Conservation (phyloP, 306 rosid species). For the Astragalus glycyphyllos region DNA sequence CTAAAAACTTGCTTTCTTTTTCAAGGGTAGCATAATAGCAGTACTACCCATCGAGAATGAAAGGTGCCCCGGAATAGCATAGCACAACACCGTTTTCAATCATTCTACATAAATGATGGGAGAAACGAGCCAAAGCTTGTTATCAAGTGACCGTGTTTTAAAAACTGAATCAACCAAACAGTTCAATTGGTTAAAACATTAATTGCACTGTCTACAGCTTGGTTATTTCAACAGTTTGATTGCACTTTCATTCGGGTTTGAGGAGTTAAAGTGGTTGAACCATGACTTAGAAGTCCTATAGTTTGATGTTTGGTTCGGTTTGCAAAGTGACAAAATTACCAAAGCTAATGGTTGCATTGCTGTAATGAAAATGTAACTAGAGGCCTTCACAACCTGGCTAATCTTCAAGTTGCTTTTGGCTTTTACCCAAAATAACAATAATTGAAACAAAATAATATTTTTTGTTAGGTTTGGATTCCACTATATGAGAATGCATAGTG, state of each 20-base stretch:
- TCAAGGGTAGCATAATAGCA: constrained; percentile 38
- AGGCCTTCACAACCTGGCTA: constrained; percentile 15
- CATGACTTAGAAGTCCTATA: too few relatives aligned
- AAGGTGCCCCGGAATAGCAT: constrained; percentile 34
- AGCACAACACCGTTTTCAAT: not conserved
- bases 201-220: too few relatives aligned
- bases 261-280: too few relatives aligned
- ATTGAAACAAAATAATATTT: too few relatives aligned
- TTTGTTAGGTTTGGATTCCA: constrained; percentile 26
- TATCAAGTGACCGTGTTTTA: not conserved
- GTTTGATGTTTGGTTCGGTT: too few relatives aligned
- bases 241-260: too few relatives aligned
- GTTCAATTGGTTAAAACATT: too few relatives aligned
- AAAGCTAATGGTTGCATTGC: not conserved
- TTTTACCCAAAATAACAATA: not conserved
- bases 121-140: constrained; percentile 14
- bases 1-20: constrained; percentile 27
- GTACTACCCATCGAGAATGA: constrained; percentile 35
- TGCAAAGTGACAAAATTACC: too few relatives aligned
- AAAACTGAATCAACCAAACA: too few relatives aligned
- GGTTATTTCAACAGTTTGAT: too few relatives aligned
- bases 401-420: not conserved
- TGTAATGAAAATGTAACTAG: not conserved
- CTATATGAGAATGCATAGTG: not conserved
- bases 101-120: not conserved